Evolutionary conservation across 2,329 filamentous ascomycete genomes (phyloP).

Genomic region (Coniochaeta ligniaria): DNA sequence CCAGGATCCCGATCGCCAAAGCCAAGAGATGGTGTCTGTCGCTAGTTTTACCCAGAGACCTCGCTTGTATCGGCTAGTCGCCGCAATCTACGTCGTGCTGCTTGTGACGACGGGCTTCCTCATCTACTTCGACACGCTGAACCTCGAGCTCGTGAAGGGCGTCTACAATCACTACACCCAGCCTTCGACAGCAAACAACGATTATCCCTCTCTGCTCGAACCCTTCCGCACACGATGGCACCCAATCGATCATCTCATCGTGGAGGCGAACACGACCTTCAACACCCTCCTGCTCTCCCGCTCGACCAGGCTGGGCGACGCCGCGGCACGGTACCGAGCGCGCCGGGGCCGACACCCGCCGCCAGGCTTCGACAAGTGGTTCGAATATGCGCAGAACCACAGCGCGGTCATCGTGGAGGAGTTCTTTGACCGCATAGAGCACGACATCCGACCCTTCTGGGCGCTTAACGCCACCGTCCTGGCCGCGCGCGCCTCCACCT

Average conservation of each 20-base stretch:
- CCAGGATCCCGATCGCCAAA: too few species aligned
- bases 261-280: slow-evolving; percentile 35
- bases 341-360: slow-evolving; percentile 54
- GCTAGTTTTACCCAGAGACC: too few species aligned
- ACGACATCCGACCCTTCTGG: slow-evolving; percentile 56
- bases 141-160: too few species aligned
- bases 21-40: too few species aligned
- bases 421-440: slow-evolving; percentile 58
- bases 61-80: too few species aligned
- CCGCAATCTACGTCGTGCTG: too few species aligned
- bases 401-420: slow-evolving; percentile 52
- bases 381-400: slow-evolving; percentile 41
- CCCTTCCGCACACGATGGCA: slow-evolving; percentile 18
- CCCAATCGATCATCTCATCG: slow-evolving; percentile 43
- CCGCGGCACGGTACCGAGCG: slow-evolving; percentile 47
- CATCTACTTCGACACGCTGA: too few species aligned
- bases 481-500: slow-evolving; percentile 36
- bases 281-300: slow-evolving; percentile 32
- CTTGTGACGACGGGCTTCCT: too few species aligned
- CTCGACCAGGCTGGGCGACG: slow-evolving; percentile 40
- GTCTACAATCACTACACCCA: too few species aligned
- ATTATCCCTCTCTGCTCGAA: too few species aligned
- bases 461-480: slow-evolving; percentile 31
- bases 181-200: too few species aligned
- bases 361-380: slow-evolving; percentile 57